Base-by-base conservation (phyloP, 805 yeast genomes). In the Wickerhamiella brachini region DNA sequence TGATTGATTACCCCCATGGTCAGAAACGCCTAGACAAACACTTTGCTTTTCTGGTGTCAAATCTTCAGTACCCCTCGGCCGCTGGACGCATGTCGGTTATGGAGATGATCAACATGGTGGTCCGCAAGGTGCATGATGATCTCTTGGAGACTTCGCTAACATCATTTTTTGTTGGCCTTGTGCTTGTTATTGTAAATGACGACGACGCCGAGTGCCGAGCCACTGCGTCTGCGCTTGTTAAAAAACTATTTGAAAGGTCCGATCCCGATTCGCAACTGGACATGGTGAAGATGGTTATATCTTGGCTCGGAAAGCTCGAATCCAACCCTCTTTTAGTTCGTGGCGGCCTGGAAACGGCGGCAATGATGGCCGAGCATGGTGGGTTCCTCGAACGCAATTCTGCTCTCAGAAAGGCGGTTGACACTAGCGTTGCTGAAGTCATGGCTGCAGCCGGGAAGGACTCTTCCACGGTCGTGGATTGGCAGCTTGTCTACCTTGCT, bases 1-100 rank as follows among this genome's bases (percentile, higher is more conserved):
- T 93, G 61, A 83, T 87, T 83, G 95, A 88, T 59, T 93, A 85
- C 62, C 97, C 95, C 59, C 97, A 90, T 68, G 88, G 97, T 31
- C 75, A 81, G 59, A 88, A 90, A 3, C 77, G 86, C 56, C 65
- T 93, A 47, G 93, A 85, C 56, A 85, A 82, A 58, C 94, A 86
- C 56, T 81, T 90, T 67, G 79, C 81, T 56, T 80, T 83, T 62
- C 71, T 93, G 65, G 84, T 89, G 8, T 78, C 78, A 51, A 93
- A 93, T 64, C 69, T 93, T 56, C 75, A 80, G 22, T 93, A 93
- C 63, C 89, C 94, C 4, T 80, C 95, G 3, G 84, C 84, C 52
- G 74, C 78, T 43, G 98, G 98, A 49, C 74, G 97, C 49, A 82
- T 83, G 57, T 85, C 97, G 0, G 95, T 87, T 2, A 77, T 93